Evolutionary conservation across 2,329 filamentous ascomycete genomes (phyloP).

Genomic region (Aspergillus ochraceoroseus): DNA sequence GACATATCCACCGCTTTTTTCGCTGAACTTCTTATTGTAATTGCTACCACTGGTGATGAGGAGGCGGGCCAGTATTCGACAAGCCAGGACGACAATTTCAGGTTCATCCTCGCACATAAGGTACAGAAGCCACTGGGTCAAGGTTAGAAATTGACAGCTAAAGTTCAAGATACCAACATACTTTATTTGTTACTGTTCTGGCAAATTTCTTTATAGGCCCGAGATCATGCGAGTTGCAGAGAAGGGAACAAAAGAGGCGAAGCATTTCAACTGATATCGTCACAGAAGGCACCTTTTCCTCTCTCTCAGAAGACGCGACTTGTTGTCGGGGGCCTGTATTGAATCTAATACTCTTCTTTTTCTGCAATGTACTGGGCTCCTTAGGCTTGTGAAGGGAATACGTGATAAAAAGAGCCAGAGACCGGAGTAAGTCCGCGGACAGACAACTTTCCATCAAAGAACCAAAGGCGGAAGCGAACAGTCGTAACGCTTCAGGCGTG

Average conservation of each 20-base stretch:
- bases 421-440: constrained; percentile 77
- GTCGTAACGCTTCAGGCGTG: constrained; percentile 63
- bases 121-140: constrained; percentile 75
- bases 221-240: constrained; percentile 68
- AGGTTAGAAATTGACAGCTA: constrained; percentile 6
- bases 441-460: constrained; percentile 74
- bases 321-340: constrained; percentile 28
- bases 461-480: constrained; percentile 74
- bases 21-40: constrained; percentile 80
- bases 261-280: constrained; percentile 71
- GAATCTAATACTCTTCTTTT: constrained; percentile 44
- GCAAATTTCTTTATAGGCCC: constrained; percentile 79
- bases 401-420: constrained; percentile 85
- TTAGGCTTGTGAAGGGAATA: constrained; percentile 73
- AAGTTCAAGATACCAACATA: constrained; percentile 39
- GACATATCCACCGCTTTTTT: constrained; percentile 80
- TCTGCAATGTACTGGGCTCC: constrained; percentile 39
- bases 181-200: constrained; percentile 91
- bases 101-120: constrained; percentile 81
- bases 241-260: constrained; percentile 68
- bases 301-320: constrained; percentile 34
- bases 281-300: constrained; percentile 51
- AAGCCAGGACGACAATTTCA: constrained; percentile 72
- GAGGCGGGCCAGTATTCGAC: constrained; percentile 76
- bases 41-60: constrained; percentile 73